These are phyloP conservation scores for Astragalus glycyphyllos DNA, from an alignment of 306 rosid species.

Conservation along the genomic window DNA sequence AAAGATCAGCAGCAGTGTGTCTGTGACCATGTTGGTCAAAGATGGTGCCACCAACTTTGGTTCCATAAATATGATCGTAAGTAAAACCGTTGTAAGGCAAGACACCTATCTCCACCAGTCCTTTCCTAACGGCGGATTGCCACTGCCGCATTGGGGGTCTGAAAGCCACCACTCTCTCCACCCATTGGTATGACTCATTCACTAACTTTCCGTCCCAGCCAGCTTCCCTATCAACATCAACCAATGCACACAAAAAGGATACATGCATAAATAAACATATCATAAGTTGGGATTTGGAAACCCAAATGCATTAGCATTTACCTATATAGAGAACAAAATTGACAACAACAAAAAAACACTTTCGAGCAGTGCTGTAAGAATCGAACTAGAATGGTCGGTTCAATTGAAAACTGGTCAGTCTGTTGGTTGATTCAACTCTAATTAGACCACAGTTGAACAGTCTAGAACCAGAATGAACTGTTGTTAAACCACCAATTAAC, in stretches of 20 bases:
- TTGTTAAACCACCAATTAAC: too few relatives aligned
- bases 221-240: conserved; percentile 36
- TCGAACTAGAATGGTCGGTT: too few relatives aligned
- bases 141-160: conserved; percentile 58
- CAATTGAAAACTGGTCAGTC: too few relatives aligned
- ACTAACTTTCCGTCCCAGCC: conserved; percentile 71
- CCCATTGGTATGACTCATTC: conserved; percentile 75
- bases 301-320: too few relatives aligned
- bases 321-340: too few relatives aligned
- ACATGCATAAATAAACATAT: not conserved
- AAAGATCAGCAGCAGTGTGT: conserved; percentile 80
- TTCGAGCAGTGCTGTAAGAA: too few relatives aligned
- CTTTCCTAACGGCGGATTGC: conserved; percentile 72
- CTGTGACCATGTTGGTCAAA: conserved; percentile 62
- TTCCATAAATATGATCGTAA: conserved; percentile 69
- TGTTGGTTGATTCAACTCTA: too few relatives aligned
- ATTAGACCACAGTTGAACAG: too few relatives aligned
- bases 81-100: conserved; percentile 71
- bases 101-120: conserved; percentile 61
- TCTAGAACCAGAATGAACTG: too few relatives aligned
- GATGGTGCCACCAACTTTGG: conserved; percentile 81
- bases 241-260: not conserved
- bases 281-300: too few relatives aligned
- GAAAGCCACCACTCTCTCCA: conserved; percentile 67
- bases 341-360: too few relatives aligned